A percentile compares a stretch with the other conserved stretches of the same genome.
Conservation (phyloP, 2,329 filamentous ascomycete genomes). For the Fusarium nematophilum region DNA sequence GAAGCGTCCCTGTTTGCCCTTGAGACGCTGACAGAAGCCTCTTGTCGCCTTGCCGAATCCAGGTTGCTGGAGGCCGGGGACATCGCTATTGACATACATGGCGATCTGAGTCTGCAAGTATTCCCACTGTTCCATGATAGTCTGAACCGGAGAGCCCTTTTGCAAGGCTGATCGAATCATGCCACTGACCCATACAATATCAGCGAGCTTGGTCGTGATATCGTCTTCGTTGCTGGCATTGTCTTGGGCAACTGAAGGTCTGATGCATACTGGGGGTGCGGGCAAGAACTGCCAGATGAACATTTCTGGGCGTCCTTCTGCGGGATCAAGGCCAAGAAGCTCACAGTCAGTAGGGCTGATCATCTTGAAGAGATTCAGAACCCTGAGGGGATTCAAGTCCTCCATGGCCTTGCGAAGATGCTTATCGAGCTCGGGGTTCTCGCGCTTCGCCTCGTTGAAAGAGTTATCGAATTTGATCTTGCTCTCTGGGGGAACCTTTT, state of each 20-base stretch:
- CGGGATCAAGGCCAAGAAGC: constrained; percentile 86
- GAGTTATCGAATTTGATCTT: constrained; percentile 89
- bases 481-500: constrained; percentile 83
- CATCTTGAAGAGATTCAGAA: constrained; percentile 90
- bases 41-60: constrained; percentile 89
- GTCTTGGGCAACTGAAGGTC: constrained; percentile 93
- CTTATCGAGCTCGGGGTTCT: constrained; percentile 87
- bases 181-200: constrained; percentile 93
- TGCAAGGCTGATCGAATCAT: constrained; percentile 85
- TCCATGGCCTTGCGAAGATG: constrained; percentile 93
- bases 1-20: constrained; percentile 97
- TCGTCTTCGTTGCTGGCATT: constrained; percentile 96
- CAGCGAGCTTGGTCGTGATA: constrained; percentile 94
- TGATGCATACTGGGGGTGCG: constrained; percentile 91
- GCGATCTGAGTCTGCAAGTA: constrained; percentile 95
- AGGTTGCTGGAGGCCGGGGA: constrained; percentile 89
- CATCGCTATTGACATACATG: constrained; percentile 97
- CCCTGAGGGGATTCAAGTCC: constrained; percentile 89
- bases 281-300: constrained; percentile 98
- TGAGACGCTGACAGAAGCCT: constrained; percentile 93
- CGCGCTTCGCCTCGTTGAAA: constrained; percentile 81
- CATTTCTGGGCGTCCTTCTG: constrained; percentile 91
- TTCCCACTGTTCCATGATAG: constrained; percentile 98
- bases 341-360: constrained; percentile 90
- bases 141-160: constrained; percentile 85